Base-by-base conservation (phyloP, 2,329 filamentous ascomycete species). In the Sphaerostilbella broomeana region DNA sequence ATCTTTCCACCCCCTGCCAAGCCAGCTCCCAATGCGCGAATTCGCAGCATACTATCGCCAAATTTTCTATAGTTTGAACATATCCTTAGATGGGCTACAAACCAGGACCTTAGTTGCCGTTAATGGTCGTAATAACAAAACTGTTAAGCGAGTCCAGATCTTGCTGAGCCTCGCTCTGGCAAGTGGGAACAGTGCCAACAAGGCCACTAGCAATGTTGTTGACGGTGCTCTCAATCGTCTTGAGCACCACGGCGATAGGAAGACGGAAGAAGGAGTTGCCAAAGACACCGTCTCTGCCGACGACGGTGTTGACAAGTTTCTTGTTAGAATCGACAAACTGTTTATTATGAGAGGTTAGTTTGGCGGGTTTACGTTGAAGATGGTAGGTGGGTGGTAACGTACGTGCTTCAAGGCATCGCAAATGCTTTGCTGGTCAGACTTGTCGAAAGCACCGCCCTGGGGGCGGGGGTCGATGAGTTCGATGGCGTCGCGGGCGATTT, bases 321-420 rank as follows among this genome's bases (percentile, higher is more conserved):
- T 43, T 34, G 36, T 54, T 47, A 31, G 47, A 36, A 7, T 29
- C 9, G 24, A 46, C 36, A 17, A 53, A 47, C 40, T 50, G 25
- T 29, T 3, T n/a, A n/a, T n/a, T n/a, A 39, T 21, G 9, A 17
- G 13, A 8, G 15, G 8, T 6, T 13, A 22, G 17, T 29, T 11
- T 6, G 24, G 7, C 5, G 6, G 10, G 8, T 20, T 25, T 11
- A 3, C n/a, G 11, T n/a, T 21, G 3, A 15, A 11, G 4, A 27
- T 13, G 13, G 21, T 12, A 22, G 16, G 15, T 19, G 6, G 10
- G 11, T 19, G 17, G 11, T 19, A 19, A 41, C 44, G n/a, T 40
- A 49, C 47, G 26, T 31, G 25, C 13, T 7, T 2, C 35, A 51
- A 44, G 25, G 48, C 34, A 9, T 35, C 26, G 43, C 40, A 50